Evolutionary conservation across 2,329 filamentous ascomycete genomes (phyloP).

Genomic region (Bipolaris cookei): DNA sequence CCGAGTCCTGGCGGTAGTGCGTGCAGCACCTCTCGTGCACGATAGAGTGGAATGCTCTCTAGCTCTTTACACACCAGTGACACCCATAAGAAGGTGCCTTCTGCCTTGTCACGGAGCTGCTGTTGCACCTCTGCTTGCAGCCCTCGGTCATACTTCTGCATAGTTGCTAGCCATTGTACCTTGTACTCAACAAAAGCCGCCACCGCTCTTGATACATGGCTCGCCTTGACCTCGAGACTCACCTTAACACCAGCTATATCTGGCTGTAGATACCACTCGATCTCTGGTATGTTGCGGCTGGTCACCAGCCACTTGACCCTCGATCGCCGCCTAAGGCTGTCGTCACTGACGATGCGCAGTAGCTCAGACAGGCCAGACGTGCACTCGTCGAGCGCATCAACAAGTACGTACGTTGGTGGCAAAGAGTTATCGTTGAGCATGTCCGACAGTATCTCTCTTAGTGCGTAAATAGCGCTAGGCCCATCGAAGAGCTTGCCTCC

Average conservation of each 20-base stretch:
- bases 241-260: constrained; percentile 29
- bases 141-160: neutral
- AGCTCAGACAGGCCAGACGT: constrained; percentile 7
- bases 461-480: constrained; percentile 45
- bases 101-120: constrained; percentile 34
- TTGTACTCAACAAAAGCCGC: constrained; percentile 39
- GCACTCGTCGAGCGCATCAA: constrained; percentile 21
- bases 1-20: constrained; percentile 47
- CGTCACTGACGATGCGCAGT: constrained; percentile 8
- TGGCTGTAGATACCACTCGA: constrained; percentile 42
- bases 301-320: constrained; percentile 35
- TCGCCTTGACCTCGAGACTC: constrained; percentile 44
- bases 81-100: constrained; percentile 56
- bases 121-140: constrained; percentile 4
- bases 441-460: constrained; percentile 48
- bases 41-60: constrained; percentile 18
- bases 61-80: constrained; percentile 50
- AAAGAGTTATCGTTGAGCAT: constrained; percentile 48
- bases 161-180: constrained; percentile 23
- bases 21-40: constrained; percentile 20
- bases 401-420: constrained; percentile 12
- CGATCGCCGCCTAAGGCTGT: neutral
- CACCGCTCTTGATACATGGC: constrained; percentile 46
- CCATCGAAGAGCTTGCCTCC: constrained; percentile 52
- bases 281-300: constrained; percentile 52